These are phyloP conservation scores for Polyporus arcularius DNA, from an alignment of 768 basidiomycete genomes.

Conservation along the genomic window DNA sequence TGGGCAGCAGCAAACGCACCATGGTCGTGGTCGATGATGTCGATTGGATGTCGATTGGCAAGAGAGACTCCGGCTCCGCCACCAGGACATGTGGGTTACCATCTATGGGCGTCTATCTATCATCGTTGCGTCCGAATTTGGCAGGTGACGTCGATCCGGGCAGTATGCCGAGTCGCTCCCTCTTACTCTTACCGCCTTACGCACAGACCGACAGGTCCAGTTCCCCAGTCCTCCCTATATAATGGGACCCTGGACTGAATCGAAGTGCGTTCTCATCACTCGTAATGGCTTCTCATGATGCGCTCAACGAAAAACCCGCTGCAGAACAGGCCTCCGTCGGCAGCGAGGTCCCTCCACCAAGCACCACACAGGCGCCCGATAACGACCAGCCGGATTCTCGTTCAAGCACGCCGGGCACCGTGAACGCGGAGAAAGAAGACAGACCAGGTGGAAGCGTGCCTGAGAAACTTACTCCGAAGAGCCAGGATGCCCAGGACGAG, in stretches of 20 bases:
- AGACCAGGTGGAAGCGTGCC: neutral
- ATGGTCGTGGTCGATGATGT: slow-evolving; percentile 5
- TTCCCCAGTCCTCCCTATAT: neutral
- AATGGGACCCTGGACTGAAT: neutral
- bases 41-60: neutral
- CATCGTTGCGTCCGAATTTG: neutral
- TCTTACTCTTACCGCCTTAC: neutral
- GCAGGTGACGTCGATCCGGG: neutral
- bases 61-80: neutral
- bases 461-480: neutral
- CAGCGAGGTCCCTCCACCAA: neutral
- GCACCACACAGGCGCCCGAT: neutral
- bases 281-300: neutral
- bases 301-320: neutral
- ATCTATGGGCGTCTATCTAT: slow-evolving; percentile 12
- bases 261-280: neutral
- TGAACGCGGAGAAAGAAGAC: neutral
- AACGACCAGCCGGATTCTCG: neutral
- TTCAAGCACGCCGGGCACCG: neutral
- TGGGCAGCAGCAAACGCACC: neutral
- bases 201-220: neutral
- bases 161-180: neutral
- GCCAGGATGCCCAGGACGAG: neutral
- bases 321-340: neutral
- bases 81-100: neutral